Evolutionary conservation across 116 monocot genomes (phyloP), one percentile per base, ranked within the genome.

Genomic region (Zostera marina): DNA sequence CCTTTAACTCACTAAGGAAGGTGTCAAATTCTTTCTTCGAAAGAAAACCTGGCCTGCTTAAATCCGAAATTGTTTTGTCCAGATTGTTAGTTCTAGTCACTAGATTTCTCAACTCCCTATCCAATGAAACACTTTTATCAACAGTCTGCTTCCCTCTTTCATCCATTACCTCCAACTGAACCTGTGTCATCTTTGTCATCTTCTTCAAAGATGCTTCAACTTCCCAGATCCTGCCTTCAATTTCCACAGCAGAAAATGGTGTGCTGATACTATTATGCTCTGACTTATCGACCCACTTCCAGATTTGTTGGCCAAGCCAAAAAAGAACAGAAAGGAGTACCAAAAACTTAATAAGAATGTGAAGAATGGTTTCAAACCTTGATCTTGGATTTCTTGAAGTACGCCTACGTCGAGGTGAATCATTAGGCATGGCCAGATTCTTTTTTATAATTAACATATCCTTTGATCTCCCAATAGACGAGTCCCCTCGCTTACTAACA

Each of bases 91-190:
- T 59, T 63, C 71, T 74, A 23, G 43, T 66, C 17, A 65, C 66
- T 59, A 99, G 58, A 22, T 69, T 72, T 61, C 69, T 78, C 52
- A 87, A 32, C 24, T 99, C 75, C 11, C 64, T 65, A 61, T 73
- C 79, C 24, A 87, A 16, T 8, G 63, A 7, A 7, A 15, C 40
- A 16, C 60, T 58, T 24, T 54, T 79, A 40, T 85, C 82, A 60
- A 76, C 81, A 58, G 74, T 17, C 62, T 79, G 65, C 52, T 60
- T 76, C 9, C 54, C 52, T 14, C 84, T 63, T 25, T 77, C 70
- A 52, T 82, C 79, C 22, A 88, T 52, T 20, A 81, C 75, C 2
- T 94, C 94, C 44, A 94, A 26, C 69, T 94, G 88, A 56, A 88
- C 68, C 46, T 94, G 88, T 42, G 84, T 68, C 81, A 84, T 79